phyloP scores from a whole-genome alignment of 2,329 filamentous ascomycete species.

The Tetracladium maxilliforme region DNA sequence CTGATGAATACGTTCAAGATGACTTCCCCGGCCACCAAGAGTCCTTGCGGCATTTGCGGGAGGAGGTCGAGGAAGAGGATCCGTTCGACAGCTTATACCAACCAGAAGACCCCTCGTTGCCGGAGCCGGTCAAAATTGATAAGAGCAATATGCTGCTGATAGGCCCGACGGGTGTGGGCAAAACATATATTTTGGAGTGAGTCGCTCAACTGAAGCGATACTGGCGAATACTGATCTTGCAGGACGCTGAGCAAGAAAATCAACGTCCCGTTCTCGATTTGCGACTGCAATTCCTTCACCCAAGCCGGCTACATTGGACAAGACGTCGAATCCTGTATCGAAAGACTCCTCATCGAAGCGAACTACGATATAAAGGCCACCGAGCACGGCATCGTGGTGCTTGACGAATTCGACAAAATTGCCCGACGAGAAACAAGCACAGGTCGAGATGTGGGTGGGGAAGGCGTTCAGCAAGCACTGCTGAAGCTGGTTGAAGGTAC shows the following conservation, averaged over 20 bases:
- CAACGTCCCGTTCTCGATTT: slow-evolving; percentile 92
- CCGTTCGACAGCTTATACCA: too few species aligned
- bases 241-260: slow-evolving; percentile 84
- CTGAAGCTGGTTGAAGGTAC: slow-evolving; percentile 94
- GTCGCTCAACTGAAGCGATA: slow-evolving; percentile 7
- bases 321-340: slow-evolving; percentile 91
- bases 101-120: too few species aligned
- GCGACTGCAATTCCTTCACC: slow-evolving; percentile 89
- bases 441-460: slow-evolving; percentile 86
- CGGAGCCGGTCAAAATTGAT: too few species aligned
- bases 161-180: slow-evolving; percentile 87
- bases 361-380: slow-evolving; percentile 77
- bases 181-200: slow-evolving; percentile 78
- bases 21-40: too few species aligned
- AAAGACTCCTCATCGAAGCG: slow-evolving; percentile 75
- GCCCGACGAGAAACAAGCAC: slow-evolving; percentile 62
- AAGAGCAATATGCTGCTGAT: slow-evolving; percentile 90
- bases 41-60: too few species aligned
- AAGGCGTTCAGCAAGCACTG: slow-evolving; percentile 91
- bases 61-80: too few species aligned
- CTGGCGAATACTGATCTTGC: slow-evolving; percentile 9
- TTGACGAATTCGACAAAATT: slow-evolving; percentile 97
- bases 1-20: too few species aligned
- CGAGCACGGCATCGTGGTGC: slow-evolving; percentile 84
- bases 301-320: slow-evolving; percentile 97